These are phyloP conservation scores for Paxillus ammoniavirescens DNA, from an alignment of 768 basidiomycete species.

Conservation along the genomic window DNA sequence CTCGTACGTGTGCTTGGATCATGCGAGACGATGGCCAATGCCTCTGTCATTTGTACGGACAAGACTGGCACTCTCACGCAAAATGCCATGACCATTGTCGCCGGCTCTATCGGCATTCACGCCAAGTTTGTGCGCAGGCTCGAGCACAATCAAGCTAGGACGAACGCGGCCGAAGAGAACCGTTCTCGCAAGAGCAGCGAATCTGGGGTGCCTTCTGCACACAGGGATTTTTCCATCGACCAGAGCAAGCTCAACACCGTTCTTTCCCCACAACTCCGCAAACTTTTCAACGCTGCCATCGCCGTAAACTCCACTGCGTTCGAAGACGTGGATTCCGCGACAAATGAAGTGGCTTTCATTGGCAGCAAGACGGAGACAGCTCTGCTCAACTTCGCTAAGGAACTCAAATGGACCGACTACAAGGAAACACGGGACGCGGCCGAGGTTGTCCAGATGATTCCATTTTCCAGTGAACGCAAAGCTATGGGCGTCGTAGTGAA, in stretches of 20 bases:
- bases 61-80: conserved; percentile 97
- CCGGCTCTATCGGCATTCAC: conserved; percentile 90
- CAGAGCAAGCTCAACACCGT: conserved; percentile 63
- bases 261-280: conserved; percentile 57
- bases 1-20: conserved; percentile 94
- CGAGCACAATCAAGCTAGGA: conserved; percentile 64
- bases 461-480: conserved; percentile 92
- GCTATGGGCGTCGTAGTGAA: conserved; percentile 90
- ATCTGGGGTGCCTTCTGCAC: conserved; percentile 33
- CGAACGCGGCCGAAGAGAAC: conserved; percentile 63
- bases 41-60: conserved; percentile 93
- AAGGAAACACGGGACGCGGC: conserved; percentile 59
- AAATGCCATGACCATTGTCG: conserved; percentile 95
- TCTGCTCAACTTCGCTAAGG: conserved; percentile 80
- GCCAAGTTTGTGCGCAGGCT: conserved; percentile 89
- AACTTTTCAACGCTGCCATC: conserved; percentile 81
- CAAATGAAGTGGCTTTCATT: conserved; percentile 62
- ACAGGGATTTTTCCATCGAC: conserved; percentile 87
- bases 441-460: conserved; percentile 79
- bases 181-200: conserved; percentile 31
- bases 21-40: conserved; percentile 99
- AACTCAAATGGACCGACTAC: conserved; percentile 76
- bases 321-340: conserved; percentile 69
- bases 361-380: conserved; percentile 97
- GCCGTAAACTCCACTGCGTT: conserved; percentile 95